Evolutionary conservation across 495 filamentous ascomycete genomes (phyloP).

Genomic region (Penicillium cosmopolitanum): DNA sequence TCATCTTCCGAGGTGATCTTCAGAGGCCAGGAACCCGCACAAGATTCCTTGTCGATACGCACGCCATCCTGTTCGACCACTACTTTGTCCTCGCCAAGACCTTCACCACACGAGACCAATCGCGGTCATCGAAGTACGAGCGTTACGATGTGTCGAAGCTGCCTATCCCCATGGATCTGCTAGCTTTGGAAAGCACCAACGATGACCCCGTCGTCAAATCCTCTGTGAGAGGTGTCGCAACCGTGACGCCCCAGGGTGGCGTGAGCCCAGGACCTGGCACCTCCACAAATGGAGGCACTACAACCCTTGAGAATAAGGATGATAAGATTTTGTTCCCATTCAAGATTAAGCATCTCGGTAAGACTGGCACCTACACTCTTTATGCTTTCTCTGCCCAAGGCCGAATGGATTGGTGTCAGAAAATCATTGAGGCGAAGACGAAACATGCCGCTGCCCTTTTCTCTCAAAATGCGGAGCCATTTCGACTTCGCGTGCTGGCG

Average conservation of each 20-base stretch:
- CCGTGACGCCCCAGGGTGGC: conserved; percentile 55
- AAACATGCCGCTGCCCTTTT: conserved; percentile 85
- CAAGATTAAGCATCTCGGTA: conserved; percentile 94
- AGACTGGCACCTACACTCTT: conserved; percentile 78
- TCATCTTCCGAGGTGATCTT: conserved; percentile 88
- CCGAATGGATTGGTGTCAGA: conserved; percentile 86
- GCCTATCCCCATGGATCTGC: conserved; percentile 95
- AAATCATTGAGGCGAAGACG: conserved; percentile 93
- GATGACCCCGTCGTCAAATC: conserved; percentile 91
- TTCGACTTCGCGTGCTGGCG: conserved; percentile 87
- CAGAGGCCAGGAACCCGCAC: conserved; percentile 80
- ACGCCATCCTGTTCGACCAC: conserved; percentile 93
- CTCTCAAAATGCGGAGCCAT: conserved; percentile 94
- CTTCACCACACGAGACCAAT: conserved; percentile 64
- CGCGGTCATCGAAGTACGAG: conserved; percentile 71
- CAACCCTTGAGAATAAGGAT: conserved; percentile 61
- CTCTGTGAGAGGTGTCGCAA: conserved; percentile 71
- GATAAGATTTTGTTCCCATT: conserved; percentile 92
- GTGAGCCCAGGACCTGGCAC: conserved; percentile 58
- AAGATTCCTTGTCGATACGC: conserved; percentile 89
- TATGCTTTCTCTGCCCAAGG: conserved; percentile 76
- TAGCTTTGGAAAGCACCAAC: conserved; percentile 86
- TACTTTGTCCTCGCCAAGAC: conserved; percentile 93
- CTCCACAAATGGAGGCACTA: conserved; percentile 51
- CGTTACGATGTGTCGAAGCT: conserved; percentile 94